Conservation (phyloP, 1,139 yeast species). For the Schizosaccharomyces versatilis region DNA sequence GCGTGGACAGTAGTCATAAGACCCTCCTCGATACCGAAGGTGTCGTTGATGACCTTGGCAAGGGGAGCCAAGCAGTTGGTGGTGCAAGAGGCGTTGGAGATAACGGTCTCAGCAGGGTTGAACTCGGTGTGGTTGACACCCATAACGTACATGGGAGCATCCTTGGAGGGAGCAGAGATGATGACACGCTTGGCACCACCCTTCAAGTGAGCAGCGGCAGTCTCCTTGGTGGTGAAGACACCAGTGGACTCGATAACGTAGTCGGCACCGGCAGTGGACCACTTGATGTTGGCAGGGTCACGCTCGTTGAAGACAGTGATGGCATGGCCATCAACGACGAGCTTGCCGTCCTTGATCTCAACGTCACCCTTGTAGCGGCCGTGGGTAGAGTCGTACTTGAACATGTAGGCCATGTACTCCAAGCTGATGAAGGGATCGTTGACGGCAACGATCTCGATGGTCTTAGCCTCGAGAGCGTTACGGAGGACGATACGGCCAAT, state of each 20-base stretch:
- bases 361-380: constrained; percentile 55
- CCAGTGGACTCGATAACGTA: constrained; percentile 75
- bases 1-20: constrained; percentile 83
- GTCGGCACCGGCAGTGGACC: constrained; percentile 55
- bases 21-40: constrained; percentile 66
- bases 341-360: constrained; percentile 30
- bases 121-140: constrained; percentile 63
- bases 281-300: constrained; percentile 61
- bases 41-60: constrained; percentile 63
- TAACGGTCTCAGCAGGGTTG: constrained; percentile 45
- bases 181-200: constrained; percentile 82
- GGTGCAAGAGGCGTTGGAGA: constrained; percentile 78
- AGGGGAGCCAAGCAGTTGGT: constrained; percentile 80
- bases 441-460: constrained; percentile 55
- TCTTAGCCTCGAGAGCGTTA: constrained; percentile 48
- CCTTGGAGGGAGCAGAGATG: constrained; percentile 72
- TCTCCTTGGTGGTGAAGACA: constrained; percentile 58
- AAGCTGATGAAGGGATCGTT: constrained; percentile 69
- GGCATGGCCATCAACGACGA: constrained; percentile 46
- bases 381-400: constrained; percentile 75
- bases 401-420: constrained; percentile 71
- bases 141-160: constrained; percentile 73
- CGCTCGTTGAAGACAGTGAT: constrained; percentile 52
- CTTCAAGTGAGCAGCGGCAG: constrained; percentile 58
- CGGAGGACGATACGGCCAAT: constrained; percentile 64